Conservation (phyloP, 768 basidiomycete genomes). For the Amanita jacksonii region DNA sequence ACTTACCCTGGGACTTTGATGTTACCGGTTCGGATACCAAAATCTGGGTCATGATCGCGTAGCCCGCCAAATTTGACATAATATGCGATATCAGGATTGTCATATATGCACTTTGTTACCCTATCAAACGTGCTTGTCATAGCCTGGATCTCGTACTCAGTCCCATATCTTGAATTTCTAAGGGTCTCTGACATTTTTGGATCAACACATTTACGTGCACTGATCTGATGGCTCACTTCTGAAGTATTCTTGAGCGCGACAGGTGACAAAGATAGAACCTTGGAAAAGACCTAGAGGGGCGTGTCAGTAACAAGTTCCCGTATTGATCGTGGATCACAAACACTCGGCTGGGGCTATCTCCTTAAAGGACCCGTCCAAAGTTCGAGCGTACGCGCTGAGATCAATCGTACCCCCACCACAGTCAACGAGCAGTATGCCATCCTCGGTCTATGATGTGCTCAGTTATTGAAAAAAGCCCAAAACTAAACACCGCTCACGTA, state of each 20-base stretch:
- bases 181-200: neutral
- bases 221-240: neutral
- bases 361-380: neutral
- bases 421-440: slow-evolving; percentile 5
- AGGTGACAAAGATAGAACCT: slow-evolving; percentile 6
- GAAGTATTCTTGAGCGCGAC: neutral
- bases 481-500: slow-evolving; percentile 10
- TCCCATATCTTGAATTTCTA: neutral
- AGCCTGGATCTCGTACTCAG: neutral
- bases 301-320: neutral
- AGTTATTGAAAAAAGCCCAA: neutral
- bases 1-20: slow-evolving; percentile 6
- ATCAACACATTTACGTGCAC: neutral
- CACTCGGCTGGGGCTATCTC: slow-evolving; percentile 7
- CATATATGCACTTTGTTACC: slow-evolving; percentile 35
- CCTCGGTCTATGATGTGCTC: neutral
- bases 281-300: neutral
- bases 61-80: slow-evolving; percentile 39
- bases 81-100: slow-evolving; percentile 21
- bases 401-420: slow-evolving; percentile 7
- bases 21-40: slow-evolving; percentile 35
- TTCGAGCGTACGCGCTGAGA: slow-evolving; percentile 3
- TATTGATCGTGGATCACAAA: neutral
- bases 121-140: slow-evolving; percentile 30
- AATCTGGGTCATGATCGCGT: slow-evolving; percentile 27